Evolutionary conservation across 305 asterid genomes (phyloP).

Genomic region (Solanum hybrid): DNA sequence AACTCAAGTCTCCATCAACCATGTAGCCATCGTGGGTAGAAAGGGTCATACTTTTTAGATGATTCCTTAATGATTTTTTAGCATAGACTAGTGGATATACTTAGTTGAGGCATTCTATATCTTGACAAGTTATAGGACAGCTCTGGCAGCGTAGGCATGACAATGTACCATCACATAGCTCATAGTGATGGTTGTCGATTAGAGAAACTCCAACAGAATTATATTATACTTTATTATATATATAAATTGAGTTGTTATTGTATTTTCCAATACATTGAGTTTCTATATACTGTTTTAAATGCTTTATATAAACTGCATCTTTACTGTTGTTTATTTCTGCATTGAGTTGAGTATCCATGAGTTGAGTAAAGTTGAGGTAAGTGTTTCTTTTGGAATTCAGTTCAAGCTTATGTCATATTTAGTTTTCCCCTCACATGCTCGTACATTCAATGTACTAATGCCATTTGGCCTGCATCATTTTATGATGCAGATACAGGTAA

Average conservation of each 20-base stretch:
- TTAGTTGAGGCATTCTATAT: background rate
- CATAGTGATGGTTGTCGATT: background rate
- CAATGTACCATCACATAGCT: background rate
- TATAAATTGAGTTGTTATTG: background rate
- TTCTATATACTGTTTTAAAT: too few relatives aligned
- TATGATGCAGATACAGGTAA: background rate
- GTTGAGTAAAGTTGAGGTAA: background rate
- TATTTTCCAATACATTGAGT: background rate
- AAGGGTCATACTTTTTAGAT: background rate
- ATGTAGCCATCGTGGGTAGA: background rate
- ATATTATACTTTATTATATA: background rate
- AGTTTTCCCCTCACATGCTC: background rate
- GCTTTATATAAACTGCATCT: background rate
- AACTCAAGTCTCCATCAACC: background rate
- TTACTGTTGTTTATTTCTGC: background rate
- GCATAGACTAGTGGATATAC: background rate
- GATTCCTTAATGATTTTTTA: background rate
- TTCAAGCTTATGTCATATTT: background rate
- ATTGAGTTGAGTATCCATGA: background rate
- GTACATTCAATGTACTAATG: background rate
- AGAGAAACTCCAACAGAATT: background rate
- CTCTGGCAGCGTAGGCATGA: background rate
- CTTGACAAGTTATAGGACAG: background rate
- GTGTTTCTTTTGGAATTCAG: background rate
- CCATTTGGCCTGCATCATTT: background rate